Percentiles rank a stretch among this genome's conserved stretches.
Conservation (phyloP, 768 basidiomycete species). For the Rhodotorula kratochvilovae region DNA sequence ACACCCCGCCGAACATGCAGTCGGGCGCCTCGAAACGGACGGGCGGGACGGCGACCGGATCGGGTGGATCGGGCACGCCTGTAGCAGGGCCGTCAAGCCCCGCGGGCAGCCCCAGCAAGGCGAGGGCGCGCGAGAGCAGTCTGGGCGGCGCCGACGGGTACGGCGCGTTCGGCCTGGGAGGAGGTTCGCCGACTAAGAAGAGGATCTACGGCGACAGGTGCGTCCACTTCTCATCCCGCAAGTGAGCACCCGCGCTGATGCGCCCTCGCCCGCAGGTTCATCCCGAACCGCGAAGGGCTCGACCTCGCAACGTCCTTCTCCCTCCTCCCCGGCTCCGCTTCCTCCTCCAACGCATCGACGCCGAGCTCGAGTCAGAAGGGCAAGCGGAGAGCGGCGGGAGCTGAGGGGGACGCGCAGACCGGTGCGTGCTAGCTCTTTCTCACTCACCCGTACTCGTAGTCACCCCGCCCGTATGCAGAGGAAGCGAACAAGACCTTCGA, state of each 20-base stretch:
- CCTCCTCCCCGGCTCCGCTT: slow-evolving; percentile 54
- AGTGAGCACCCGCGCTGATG: background rate
- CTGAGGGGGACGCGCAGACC: slow-evolving; percentile 69
- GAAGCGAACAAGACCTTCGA: slow-evolving; percentile 52
- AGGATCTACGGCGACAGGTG: slow-evolving; percentile 49
- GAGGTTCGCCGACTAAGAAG: slow-evolving; percentile 40
- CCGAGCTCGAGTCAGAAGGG: slow-evolving; percentile 60
- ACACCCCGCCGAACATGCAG: background rate
- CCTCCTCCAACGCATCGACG: slow-evolving; percentile 43
- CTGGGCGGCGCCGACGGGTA: background rate
- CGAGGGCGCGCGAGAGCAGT: slow-evolving; percentile 5
- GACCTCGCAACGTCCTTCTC: slow-evolving; percentile 64
- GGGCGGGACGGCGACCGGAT: background rate
- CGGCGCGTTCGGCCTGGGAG: background rate
- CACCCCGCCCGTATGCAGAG: slow-evolving; percentile 42
- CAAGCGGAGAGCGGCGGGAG: slow-evolving; percentile 50
- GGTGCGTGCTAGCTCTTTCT: slow-evolving; percentile 48
- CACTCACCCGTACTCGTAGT: background rate
- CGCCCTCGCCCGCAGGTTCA: slow-evolving; percentile 53
- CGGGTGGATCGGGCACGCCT: background rate
- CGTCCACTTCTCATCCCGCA: slow-evolving; percentile 13
- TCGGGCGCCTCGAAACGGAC: background rate
- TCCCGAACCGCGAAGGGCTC: slow-evolving; percentile 59
- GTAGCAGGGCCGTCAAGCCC: background rate
- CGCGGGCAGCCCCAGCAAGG: background rate